Evolutionary conservation across 768 basidiomycete genomes (phyloP), one percentile per base, ranked within the genome.

Genomic region (Agrocybe chaxingu): DNA sequence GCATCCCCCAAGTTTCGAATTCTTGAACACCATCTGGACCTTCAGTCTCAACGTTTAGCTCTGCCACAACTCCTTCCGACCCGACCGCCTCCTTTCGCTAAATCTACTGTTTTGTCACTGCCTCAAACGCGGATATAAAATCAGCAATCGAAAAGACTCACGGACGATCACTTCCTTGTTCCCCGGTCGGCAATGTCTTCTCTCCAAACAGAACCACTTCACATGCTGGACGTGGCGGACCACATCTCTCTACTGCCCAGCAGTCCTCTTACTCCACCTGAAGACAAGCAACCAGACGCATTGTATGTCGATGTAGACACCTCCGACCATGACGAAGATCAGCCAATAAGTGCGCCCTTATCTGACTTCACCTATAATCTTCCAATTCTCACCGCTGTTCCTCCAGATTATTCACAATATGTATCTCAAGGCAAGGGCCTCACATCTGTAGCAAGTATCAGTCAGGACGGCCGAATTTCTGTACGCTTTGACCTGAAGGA

Each of bases 391-490:
- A 7, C 13, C 7, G 31, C 18, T 10, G 12, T 13, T 3, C 4
- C 18, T 40, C 11, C 40, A 74, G 73, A 70, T 52, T 76, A 68
- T 53, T 61, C 66, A 11, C 63, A 73, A 57, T 75, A 72, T 59
- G 61, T 64, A 6, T 62, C 71, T 4, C 52, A 63, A 37, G 76
- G 75, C 11, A 64, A 71, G 45, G 76, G 76, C 4, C 69, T 80
- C 10, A 50, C 65, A 2, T 77, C 78, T 2, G 56, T 63, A 7
- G 77, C 75, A 16, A 66, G 62, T 4, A 58, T 80, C 16, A 65
- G 70, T 8, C 50, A 62, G 12, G 78, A 80, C 48, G 79, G 79
- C 3, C 66, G 76, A 35, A 79, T 81, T 53, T 64, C 69, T 30
- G 56, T 80, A 11, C 70, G 69, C 4, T 63, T 81, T 11, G 72